A percentile compares a stretch with the other conserved stretches of the same genome.
Evolutionary conservation across 306 rosid species (phyloP).

Genomic region (Cucurbita ficifolia): DNA sequence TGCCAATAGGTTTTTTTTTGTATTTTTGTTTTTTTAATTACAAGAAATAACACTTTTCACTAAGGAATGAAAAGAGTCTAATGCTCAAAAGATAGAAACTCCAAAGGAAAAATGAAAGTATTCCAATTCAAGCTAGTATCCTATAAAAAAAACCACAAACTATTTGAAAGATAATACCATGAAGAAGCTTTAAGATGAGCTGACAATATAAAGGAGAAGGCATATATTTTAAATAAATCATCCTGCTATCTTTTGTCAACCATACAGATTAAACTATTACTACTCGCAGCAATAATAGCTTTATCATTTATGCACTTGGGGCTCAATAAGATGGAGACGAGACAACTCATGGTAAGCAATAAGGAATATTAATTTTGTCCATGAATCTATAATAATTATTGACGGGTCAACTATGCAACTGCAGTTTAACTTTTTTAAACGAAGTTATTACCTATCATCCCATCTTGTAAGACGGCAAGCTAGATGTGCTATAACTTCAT

Average conservation of each 20-base stretch:
- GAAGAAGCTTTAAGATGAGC: too few species aligned
- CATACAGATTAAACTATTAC: neutral
- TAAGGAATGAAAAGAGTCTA: neutral
- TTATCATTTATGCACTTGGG: neutral
- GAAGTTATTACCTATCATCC: slow-evolving; percentile 74
- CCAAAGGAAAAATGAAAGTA: neutral
- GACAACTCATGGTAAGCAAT: neutral
- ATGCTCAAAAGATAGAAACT: neutral
- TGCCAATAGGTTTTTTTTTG: neutral
- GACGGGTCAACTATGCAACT: neutral
- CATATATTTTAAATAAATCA: neutral
- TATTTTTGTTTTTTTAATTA: too few species aligned
- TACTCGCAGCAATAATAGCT: neutral
- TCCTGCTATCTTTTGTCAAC: neutral
- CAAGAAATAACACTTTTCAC: too few species aligned
- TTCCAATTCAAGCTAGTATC: too few species aligned
- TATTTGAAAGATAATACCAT: too few species aligned
- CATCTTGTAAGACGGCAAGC: slow-evolving; percentile 76
- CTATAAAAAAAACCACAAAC: too few species aligned
- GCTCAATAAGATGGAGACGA: neutral
- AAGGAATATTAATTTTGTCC: neutral
- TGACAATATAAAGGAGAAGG: neutral
- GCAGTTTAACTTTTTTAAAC: neutral
- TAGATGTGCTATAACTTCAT: slow-evolving; percentile 80
- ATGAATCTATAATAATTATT: neutral